phyloP scores from a whole-genome alignment of 441 rosid genomes.

The Adansonia grandidieri region DNA sequence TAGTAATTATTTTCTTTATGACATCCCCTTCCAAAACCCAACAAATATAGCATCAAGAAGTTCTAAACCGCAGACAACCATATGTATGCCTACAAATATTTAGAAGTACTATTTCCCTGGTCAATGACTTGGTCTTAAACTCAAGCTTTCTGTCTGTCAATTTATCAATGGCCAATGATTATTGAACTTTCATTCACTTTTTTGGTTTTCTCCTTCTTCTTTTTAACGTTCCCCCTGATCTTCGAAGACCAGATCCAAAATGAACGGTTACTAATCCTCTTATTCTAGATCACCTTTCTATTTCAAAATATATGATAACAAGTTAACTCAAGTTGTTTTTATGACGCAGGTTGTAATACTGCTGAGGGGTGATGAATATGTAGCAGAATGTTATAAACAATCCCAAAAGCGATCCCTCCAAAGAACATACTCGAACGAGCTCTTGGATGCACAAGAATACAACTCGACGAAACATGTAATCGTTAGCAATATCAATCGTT shows the following conservation, averaged over 20 bases:
- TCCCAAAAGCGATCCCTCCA: constrained; percentile 38
- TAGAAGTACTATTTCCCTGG: not conserved
- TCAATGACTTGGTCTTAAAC: not conserved
- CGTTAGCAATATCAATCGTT: constrained; percentile 56
- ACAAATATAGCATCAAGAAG: not conserved
- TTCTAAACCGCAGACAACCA: not conserved
- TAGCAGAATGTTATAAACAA: constrained; percentile 35
- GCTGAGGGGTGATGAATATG: constrained; percentile 59
- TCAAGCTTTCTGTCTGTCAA: not conserved
- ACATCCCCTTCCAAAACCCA: not conserved
- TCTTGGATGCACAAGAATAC: constrained; percentile 65
- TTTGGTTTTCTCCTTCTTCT: not conserved
- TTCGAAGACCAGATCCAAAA: not conserved
- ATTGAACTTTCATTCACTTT: not conserved
- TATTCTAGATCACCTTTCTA: not conserved
- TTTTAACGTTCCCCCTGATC: not conserved
- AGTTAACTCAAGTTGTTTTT: not conserved
- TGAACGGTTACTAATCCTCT: not conserved
- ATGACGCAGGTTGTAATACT: constrained; percentile 64
- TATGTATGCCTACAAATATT: not conserved
- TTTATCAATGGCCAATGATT: constrained; percentile 1
- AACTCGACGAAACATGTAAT: constrained; percentile 68
- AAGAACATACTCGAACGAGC: constrained; percentile 75
- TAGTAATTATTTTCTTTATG: not conserved
- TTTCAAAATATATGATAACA: not conserved